Base-by-base conservation (phyloP, 148 eudicot genomes). In the Rhododendron mucronatum region DNA sequence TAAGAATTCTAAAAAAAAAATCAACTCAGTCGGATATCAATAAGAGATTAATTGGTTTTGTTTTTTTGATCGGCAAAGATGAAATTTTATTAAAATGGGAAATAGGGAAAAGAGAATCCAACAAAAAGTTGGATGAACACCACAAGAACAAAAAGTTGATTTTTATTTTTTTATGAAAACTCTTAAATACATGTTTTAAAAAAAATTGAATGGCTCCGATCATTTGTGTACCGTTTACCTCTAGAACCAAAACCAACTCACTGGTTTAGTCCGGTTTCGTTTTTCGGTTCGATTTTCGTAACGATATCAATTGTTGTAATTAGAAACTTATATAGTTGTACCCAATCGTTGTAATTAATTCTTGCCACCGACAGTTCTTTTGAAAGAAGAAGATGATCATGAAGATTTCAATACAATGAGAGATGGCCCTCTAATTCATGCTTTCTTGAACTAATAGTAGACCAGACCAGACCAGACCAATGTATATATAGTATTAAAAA, bases 351-450 rank as follows among this genome's bases (percentile, higher is more conserved):
- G 10, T 16, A 74, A 18, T 20, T 67, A 9, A 9, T 28, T 74
- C 21, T 74, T 37, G 39, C 78, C 44, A 30, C 10, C 78, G 16
- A 12, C 78, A 65, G 71, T 83, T 21, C 30, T 6, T 61, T 82
- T 6, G 65, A 59, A 59, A 59, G 65, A 59, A 28, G 55, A 84
- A 48, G 55, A 80, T 47, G 11, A 47, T 7, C 11, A 47, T 48
- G 16, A 78, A 71, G 69, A 47, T 30, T 48, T 20, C 55, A 37
- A 77, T 65, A 80, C 69, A 78, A 78, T 80, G 67, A 82, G 83
- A 86, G 71, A 86, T 73, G 63, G 85, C 90, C 82, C 90, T 87
- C 87, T 55, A 76, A 84, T 82, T 78, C 76, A 89, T 89, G 87
- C 51, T 59, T 59, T 21, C 78, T 84, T 77, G 83, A 84, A 73